Evolutionary conservation across 495 filamentous ascomycete species (phyloP).

Genomic region (Penicillium coprophilum): DNA sequence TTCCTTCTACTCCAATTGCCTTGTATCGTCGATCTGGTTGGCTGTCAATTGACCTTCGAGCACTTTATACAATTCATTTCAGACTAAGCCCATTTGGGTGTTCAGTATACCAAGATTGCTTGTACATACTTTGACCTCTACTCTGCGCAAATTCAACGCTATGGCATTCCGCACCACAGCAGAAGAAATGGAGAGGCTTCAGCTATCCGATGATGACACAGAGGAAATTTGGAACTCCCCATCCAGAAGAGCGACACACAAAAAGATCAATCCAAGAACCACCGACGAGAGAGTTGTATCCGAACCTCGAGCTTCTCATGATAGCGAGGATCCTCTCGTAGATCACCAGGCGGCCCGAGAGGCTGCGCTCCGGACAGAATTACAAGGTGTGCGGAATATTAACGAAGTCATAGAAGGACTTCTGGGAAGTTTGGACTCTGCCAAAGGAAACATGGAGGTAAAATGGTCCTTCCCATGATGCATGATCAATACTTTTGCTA

Average conservation of each 20-base stretch:
- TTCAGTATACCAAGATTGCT: neutral
- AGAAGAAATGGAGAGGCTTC: conserved; percentile 49
- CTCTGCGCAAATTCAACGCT: conserved; percentile 17
- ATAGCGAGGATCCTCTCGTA: conserved; percentile 54
- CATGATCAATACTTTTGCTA: conserved; percentile 5
- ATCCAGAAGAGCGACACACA: conserved; percentile 43
- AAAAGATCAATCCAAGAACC: conserved; percentile 19
- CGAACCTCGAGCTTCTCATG: conserved; percentile 34
- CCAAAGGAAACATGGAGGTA: conserved; percentile 91
- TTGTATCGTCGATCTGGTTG: neutral
- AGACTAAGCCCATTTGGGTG: neutral
- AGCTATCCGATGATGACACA: conserved; percentile 62
- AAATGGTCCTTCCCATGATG: conserved; percentile 17
- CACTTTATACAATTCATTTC: neutral
- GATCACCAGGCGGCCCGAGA: conserved; percentile 71
- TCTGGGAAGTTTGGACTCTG: conserved; percentile 72
- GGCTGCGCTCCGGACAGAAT: conserved; percentile 68
- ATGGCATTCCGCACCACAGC: conserved; percentile 43
- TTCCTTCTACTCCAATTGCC: conserved; percentile 10
- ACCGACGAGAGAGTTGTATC: conserved; percentile 42
- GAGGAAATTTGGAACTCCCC: conserved; percentile 77
- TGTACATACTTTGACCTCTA: conserved; percentile 7
- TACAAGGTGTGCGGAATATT: conserved; percentile 78
- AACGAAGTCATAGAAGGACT: conserved; percentile 85
- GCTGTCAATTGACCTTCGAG: neutral